Percentiles rank a stretch among this genome's conserved stretches.
Conservation (phyloP, 225 moss, liverwort and hornwort genomes). For the Physcomitrium patens region DNA sequence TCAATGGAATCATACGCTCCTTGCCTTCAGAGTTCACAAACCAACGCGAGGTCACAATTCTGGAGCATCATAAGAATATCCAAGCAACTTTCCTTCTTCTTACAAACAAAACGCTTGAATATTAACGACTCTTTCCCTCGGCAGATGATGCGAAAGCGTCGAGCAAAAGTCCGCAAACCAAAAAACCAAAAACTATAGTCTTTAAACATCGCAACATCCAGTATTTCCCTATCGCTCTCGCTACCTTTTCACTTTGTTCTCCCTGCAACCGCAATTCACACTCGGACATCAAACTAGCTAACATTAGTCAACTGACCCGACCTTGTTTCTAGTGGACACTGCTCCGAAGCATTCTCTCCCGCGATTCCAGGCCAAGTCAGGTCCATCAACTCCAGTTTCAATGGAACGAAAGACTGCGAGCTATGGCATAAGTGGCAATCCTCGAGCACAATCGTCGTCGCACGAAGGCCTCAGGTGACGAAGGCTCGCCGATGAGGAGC, state of each 20-base stretch:
- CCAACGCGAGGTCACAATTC: background rate
- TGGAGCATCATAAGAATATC: conserved; percentile 7
- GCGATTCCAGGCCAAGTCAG: conserved; percentile 24
- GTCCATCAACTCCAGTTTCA: background rate
- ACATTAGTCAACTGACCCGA: conserved; percentile 1
- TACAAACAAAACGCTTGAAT: background rate
- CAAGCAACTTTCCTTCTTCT: conserved; percentile 7
- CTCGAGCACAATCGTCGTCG: background rate
- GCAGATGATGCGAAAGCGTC: background rate
- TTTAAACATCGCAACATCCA: background rate
- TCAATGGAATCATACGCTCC: background rate
- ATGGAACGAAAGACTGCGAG: background rate
- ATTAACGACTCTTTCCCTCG: background rate
- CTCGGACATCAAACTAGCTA: too few relatives aligned
- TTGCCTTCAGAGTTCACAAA: conserved; percentile 21
- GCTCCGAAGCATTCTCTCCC: background rate
- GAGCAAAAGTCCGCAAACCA: background rate
- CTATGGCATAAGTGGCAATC: background rate
- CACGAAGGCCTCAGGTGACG: background rate
- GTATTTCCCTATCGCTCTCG: background rate
- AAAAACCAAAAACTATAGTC: background rate
- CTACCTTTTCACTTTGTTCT: background rate
- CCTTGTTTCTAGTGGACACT: background rate
- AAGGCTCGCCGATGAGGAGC: conserved; percentile 8
- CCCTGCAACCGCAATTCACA: background rate